phyloP scores from a whole-genome alignment of 192 early-diverging fungal genomes.

The Entomortierella parvispora region DNA sequence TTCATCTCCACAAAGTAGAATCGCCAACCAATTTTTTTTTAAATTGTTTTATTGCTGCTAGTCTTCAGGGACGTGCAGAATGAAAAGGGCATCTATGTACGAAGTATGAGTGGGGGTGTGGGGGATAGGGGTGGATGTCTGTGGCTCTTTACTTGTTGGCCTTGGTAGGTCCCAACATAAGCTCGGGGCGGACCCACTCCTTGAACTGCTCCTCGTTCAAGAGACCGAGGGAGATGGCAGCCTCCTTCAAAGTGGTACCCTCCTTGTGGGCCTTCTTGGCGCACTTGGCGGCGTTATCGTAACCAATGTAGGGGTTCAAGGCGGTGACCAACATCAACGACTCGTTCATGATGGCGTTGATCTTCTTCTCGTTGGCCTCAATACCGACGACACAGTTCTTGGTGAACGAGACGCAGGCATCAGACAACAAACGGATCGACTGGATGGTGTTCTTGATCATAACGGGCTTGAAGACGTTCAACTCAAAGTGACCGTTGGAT shows the following conservation, averaged over 20 bases:
- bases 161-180: constrained; percentile 77
- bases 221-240: constrained; percentile 87
- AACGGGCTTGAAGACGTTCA: constrained; percentile 99
- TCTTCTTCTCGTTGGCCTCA: constrained; percentile 91
- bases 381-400: constrained; percentile 97
- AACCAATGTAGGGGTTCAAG: constrained; percentile 96
- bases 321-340: constrained; percentile 99
- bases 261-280: constrained; percentile 99
- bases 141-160: constrained; percentile 37
- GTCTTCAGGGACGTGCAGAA: too few species aligned
- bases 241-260: constrained; percentile 84
- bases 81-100: background rate
- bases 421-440: constrained; percentile 87
- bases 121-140: background rate
- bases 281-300: constrained; percentile 83
- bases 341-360: constrained; percentile 88
- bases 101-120: too few species aligned
- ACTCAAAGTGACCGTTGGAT: constrained; percentile 97
- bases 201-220: constrained; percentile 94
- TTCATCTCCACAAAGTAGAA: too few species aligned
- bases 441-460: constrained; percentile 98
- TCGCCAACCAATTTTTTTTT: too few species aligned
- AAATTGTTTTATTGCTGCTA: too few species aligned
- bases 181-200: constrained; percentile 93
- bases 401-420: constrained; percentile 92